Conservation (phyloP, 345 rosid genomes). For the Euphorbia lathyris region DNA sequence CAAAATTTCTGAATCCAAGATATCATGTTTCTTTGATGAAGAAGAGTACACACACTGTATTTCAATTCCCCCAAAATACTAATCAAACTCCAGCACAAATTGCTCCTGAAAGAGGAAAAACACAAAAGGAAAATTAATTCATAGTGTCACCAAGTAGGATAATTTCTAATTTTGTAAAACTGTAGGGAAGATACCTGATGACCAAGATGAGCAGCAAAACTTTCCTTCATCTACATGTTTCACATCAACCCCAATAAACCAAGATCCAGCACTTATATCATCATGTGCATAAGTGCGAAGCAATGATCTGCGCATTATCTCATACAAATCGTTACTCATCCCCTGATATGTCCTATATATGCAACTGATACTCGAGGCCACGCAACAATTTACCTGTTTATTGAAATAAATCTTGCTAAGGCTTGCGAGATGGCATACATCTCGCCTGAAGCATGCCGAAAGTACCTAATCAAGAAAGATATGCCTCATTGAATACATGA, state of each 20-base stretch:
- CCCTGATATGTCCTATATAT: not conserved
- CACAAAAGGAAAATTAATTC: not conserved
- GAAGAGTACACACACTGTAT: not conserved
- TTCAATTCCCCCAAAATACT: not conserved
- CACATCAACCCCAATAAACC: slow-evolving; percentile 62
- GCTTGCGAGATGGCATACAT: slow-evolving; percentile 64
- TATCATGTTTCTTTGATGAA: not conserved
- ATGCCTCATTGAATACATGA: not conserved
- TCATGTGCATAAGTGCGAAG: slow-evolving; percentile 70
- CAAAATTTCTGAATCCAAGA: not conserved
- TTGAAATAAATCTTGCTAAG: slow-evolving; percentile 63
- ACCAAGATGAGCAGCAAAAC: slow-evolving; percentile 80
- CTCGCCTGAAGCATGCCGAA: slow-evolving; percentile 81
- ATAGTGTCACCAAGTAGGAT: not conserved
- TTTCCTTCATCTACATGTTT: slow-evolving; percentile 60
- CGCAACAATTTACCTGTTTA: slow-evolving; percentile 51
- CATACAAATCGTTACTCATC: not conserved
- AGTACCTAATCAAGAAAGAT: slow-evolving; percentile 44
- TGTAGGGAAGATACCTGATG: slow-evolving; percentile 46
- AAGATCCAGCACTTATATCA: slow-evolving; percentile 69
- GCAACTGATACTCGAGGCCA: not conserved
- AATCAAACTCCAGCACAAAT: slow-evolving; percentile 65
- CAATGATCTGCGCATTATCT: slow-evolving; percentile 44
- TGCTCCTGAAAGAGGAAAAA: slow-evolving; percentile 47
- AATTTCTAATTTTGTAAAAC: not conserved